These are phyloP conservation scores for Pleurotus ostreatus DNA, from an alignment of 768 basidiomycete species.

Conservation along the genomic window DNA sequence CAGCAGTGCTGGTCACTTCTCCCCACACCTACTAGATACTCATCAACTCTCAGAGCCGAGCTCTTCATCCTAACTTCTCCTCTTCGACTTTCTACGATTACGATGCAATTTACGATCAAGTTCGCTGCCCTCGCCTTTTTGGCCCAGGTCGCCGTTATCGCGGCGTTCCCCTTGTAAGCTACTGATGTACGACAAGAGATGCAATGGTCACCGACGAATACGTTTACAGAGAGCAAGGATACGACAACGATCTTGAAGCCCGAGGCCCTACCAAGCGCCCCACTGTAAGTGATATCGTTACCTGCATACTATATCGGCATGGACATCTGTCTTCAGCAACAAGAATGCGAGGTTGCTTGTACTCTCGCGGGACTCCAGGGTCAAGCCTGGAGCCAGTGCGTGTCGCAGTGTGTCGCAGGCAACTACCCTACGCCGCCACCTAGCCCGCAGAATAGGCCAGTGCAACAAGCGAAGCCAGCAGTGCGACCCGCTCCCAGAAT, in stretches of 20 bases:
- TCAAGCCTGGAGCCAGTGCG: neutral
- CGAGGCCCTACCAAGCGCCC: neutral
- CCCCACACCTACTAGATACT: neutral
- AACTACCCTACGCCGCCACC: neutral
- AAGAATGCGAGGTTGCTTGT: neutral
- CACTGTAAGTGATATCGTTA: neutral
- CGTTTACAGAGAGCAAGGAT: neutral
- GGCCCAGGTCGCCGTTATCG: neutral
- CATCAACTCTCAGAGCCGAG: neutral
- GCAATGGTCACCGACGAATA: neutral
- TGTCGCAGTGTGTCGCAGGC: neutral
- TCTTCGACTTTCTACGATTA: neutral
- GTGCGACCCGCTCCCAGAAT: neutral
- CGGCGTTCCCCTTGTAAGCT: neutral
- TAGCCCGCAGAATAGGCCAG: neutral
- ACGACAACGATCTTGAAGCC: neutral
- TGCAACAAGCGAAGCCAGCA: neutral
- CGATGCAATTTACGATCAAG: constrained; percentile 1
- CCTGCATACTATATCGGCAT: too few relatives aligned
- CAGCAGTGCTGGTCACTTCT: constrained; percentile 9
- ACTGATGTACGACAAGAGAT: neutral
- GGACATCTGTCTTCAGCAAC: neutral
- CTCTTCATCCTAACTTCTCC: neutral
- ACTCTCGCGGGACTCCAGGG: neutral
- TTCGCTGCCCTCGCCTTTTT: constrained; percentile 1